Evolutionary conservation across 176 grass and related monocot species (phyloP), one percentile per base, ranked within the genome.

Genomic region (Cocos nucifera): DNA sequence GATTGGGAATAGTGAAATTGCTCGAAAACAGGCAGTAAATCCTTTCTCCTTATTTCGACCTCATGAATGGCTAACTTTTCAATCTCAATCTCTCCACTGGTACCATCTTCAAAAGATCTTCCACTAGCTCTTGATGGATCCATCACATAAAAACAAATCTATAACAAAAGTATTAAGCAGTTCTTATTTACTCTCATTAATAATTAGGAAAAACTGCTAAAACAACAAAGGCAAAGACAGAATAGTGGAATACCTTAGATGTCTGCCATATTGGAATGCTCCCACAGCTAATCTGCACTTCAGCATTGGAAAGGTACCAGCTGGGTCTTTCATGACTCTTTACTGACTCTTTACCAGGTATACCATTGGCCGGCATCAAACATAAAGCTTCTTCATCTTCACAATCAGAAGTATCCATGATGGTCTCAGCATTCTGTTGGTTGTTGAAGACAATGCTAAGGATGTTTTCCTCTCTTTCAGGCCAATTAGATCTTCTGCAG

Each of bases 261-360:
- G 93, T 99, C 82, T 99, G 88, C 94, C 94, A 99, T 35, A 99
- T 83, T 64, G 94, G 94, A 72, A 99, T 89, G 53, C 79, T 78
- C 63, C 79, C 86, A 1, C 79, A 84, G 65, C 54, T 86, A 66
- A 93, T 86, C 24, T 99, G 88, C n/a, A 99, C 82, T 71, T 99
- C 94, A 62, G 88, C 94, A 84, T 99, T 99, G 69, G 85, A 93
- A 23, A 99, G 77, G 48, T 81, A 99, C 94, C 94, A 99, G 53
- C 76, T 80, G 60, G 79, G 81, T 69, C 71, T 93, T 53, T 83
- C 88, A 69, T 67, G 86, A 50, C 72, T 62, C 78, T 64, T 80
- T 32, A 61, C 66, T 12, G 73, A 70, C 22, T 92, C 87, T 82
- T 74, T 84, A 22, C 66, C 78, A 50, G 54, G 54, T 2, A 76